Percentiles rank a stretch among this genome's conserved stretches.
Conservation (phyloP, 2,329 filamentous ascomycete species). For the Pseudocercospora musae region DNA sequence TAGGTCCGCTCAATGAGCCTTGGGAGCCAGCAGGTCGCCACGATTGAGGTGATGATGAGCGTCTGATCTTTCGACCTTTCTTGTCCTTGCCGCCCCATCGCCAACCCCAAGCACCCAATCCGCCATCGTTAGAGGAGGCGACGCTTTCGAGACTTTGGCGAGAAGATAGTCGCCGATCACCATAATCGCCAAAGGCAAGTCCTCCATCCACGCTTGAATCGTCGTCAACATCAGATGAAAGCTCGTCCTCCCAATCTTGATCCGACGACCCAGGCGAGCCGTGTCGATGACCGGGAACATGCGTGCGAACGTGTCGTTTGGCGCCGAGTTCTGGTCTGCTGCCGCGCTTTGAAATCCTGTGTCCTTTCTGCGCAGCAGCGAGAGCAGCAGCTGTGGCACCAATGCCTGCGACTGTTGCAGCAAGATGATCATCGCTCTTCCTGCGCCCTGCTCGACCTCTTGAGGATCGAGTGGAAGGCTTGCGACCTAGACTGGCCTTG, state of each 20-base stretch:
- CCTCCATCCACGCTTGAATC: slow-evolving; percentile 55
- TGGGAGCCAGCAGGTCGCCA: slow-evolving; percentile 22
- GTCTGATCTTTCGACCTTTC: slow-evolving; percentile 36
- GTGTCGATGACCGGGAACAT: slow-evolving; percentile 14
- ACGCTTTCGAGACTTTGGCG: slow-evolving; percentile 52
- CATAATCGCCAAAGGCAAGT: slow-evolving; percentile 58
- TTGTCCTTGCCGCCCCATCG: slow-evolving; percentile 53
- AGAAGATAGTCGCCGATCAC: slow-evolving; percentile 34
- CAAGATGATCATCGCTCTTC: slow-evolving; percentile 46
- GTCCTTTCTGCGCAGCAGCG: slow-evolving; percentile 40
- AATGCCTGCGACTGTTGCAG: slow-evolving; percentile 46
- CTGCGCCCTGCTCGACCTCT: slow-evolving; percentile 31
- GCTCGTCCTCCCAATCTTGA: slow-evolving; percentile 57
- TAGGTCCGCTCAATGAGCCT: slow-evolving; percentile 35
- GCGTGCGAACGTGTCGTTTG: slow-evolving; percentile 16
- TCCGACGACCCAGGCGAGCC: slow-evolving; percentile 39
- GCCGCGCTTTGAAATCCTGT: slow-evolving; percentile 26
- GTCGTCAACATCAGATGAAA: slow-evolving; percentile 52
- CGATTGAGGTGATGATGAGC: slow-evolving; percentile 21
- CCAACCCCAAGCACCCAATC: slow-evolving; percentile 56
- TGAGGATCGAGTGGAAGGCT: slow-evolving; percentile 19
- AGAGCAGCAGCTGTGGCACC: slow-evolving; percentile 50
- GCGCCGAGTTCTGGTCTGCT: slow-evolving; percentile 29
- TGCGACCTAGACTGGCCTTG: slow-evolving; percentile 20
- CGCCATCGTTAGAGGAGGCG: slow-evolving; percentile 49